These are phyloP conservation scores for Cucurbita pepo DNA, from an alignment of 306 rosid genomes.

Conservation along the genomic window DNA sequence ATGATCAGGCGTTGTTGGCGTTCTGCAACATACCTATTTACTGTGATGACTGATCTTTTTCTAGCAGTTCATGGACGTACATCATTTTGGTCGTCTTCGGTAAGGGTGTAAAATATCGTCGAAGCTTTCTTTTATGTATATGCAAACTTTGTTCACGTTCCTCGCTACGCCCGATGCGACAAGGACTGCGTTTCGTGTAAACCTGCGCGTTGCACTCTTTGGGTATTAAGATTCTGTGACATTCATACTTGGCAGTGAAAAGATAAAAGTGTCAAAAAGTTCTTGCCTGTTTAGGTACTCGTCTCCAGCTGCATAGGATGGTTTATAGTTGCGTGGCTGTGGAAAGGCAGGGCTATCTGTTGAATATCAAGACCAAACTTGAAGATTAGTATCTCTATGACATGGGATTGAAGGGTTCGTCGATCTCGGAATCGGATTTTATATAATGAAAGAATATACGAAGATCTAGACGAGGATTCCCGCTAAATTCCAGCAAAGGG, in stretches of 20 bases:
- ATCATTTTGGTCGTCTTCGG: constrained; percentile 57
- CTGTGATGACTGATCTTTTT: neutral
- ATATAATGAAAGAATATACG: neutral
- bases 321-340: constrained; percentile 37
- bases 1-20: neutral
- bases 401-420: neutral
- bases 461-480: neutral
- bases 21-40: neutral
- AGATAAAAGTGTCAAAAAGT: neutral
- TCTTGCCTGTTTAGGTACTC: constrained; percentile 72
- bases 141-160: constrained; percentile 59
- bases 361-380: neutral
- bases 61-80: neutral
- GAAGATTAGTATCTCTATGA: neutral
- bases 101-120: constrained; percentile 59
- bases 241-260: neutral
- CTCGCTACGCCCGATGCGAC: constrained; percentile 72
- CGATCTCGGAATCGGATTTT: too few species aligned
- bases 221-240: neutral
- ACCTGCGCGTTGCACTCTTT: constrained; percentile 32
- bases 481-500: neutral
- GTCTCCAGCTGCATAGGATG: constrained; percentile 33
- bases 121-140: constrained; percentile 40
- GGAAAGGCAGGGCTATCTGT: constrained; percentile 25
- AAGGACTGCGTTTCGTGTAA: constrained; percentile 54